A percentile compares a stretch with the other conserved stretches of the same genome.
These are phyloP conservation scores for Scheffersomyces cryptocercus DNA, from an alignment of 1,139 yeast species.

Conservation along the genomic window DNA sequence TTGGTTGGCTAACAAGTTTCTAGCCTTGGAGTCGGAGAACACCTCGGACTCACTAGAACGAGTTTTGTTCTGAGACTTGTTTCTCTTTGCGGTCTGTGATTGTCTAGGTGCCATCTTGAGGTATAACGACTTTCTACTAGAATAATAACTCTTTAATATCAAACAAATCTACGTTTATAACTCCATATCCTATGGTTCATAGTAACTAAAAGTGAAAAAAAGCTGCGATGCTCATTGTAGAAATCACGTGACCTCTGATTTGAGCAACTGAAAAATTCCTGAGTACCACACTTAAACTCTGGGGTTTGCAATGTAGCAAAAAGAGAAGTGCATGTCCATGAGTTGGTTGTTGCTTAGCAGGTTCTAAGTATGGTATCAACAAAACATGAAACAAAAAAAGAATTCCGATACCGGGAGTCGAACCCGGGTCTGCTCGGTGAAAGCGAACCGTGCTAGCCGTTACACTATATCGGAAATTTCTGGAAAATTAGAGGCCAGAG, in stretches of 20 bases:
- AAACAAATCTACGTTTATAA: no score
- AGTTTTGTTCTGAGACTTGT: slow-evolving; percentile 50
- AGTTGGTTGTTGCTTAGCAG: no score
- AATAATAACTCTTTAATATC: no score
- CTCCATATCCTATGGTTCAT: not conserved
- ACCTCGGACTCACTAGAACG: slow-evolving; percentile 69
- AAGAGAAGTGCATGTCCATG: no score
- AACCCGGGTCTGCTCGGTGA: slow-evolving; percentile 79
- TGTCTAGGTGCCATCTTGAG: slow-evolving; percentile 54
- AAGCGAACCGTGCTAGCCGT: slow-evolving; percentile 79
- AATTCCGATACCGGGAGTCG: slow-evolving; percentile 73
- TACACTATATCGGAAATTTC: slow-evolving; percentile 64
- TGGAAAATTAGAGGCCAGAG: not conserved
- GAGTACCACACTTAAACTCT: no score
- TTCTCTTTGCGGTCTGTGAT: slow-evolving; percentile 59
- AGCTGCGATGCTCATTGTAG: slow-evolving; percentile 4
- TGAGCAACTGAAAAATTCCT: no score
- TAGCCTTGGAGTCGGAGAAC: slow-evolving; percentile 60
- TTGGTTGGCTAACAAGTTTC: slow-evolving; percentile 60
- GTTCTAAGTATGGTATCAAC: no score
- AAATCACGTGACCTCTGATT: no score
- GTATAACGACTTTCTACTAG: no score
- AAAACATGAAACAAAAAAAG: not conserved
- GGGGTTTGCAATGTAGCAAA: no score
- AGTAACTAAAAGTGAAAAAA: not conserved